These are phyloP conservation scores for Dictyophora rubrovolvata DNA, from an alignment of 768 basidiomycete genomes.

Conservation along the genomic window DNA sequence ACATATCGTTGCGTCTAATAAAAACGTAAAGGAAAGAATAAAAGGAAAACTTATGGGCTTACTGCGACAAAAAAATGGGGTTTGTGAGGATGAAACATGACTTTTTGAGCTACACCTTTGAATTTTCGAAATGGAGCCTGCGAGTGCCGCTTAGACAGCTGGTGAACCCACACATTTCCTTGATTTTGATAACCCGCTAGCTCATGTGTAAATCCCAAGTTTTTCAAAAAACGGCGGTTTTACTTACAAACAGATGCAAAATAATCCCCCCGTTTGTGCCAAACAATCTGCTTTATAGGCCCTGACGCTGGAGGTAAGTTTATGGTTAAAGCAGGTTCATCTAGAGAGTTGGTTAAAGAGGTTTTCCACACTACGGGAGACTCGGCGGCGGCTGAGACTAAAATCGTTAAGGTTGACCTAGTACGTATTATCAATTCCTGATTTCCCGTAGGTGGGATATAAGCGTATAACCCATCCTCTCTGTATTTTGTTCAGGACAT, in stretches of 20 bases:
- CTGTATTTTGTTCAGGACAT: slow-evolving; percentile 27
- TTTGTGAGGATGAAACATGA: slow-evolving; percentile 89
- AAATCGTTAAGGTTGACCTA: slow-evolving; percentile 50
- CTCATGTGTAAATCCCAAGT: slow-evolving; percentile 8
- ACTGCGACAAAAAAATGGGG: slow-evolving; percentile 98
- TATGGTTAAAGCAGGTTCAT: slow-evolving; percentile 50
- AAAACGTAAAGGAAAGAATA: not conserved
- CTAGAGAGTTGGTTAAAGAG: slow-evolving; percentile 24
- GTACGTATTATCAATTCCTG: slow-evolving; percentile 46
- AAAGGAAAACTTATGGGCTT: slow-evolving; percentile 24
- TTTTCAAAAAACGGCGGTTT: not conserved
- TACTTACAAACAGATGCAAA: slow-evolving; percentile 87
- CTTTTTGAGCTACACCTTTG: slow-evolving; percentile 81
- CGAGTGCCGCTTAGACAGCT: slow-evolving; percentile 84
- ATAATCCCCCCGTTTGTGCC: slow-evolving; percentile 95
- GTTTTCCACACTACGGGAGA: slow-evolving; percentile 67
- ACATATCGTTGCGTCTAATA: slow-evolving; percentile 91
- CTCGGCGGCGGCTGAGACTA: slow-evolving; percentile 41
- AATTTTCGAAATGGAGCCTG: slow-evolving; percentile 97
- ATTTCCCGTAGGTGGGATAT: slow-evolving; percentile 73
- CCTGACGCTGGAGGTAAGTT: slow-evolving; percentile 58
- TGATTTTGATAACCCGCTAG: slow-evolving; percentile 61
- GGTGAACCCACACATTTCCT: slow-evolving; percentile 91
- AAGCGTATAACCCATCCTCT: slow-evolving; percentile 68
- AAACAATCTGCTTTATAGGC: slow-evolving; percentile 68